phyloP scores from a whole-genome alignment of 139 green algal genomes.

The Chlamydomonas schloesseri region DNA sequence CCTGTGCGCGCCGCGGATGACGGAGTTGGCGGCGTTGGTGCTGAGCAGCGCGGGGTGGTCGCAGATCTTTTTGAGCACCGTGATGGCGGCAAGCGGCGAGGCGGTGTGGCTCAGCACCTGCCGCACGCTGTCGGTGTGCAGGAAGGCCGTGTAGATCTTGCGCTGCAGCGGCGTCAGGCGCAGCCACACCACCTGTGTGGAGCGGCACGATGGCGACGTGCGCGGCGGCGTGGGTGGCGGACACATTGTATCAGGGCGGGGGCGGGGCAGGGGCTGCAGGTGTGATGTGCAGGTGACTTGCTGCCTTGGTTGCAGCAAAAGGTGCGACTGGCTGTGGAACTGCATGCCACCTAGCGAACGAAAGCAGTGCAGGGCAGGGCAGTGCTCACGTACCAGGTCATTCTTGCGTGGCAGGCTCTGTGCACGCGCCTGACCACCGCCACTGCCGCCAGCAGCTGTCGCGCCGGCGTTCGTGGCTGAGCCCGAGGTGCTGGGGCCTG shows the following conservation, averaged over 20 bases:
- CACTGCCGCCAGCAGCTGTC: background rate
- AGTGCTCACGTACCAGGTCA: no score
- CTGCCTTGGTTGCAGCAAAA: no score
- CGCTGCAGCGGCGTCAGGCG: slow-evolving; percentile 76
- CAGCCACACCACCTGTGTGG: slow-evolving; percentile 87
- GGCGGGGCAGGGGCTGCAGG: no score
- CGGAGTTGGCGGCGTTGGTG: slow-evolving; percentile 55
- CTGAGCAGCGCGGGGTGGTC: slow-evolving; percentile 93
- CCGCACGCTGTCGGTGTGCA: slow-evolving; percentile 79
- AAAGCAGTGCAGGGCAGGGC: no score
- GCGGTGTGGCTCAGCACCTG: slow-evolving; percentile 85
- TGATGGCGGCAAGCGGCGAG: slow-evolving; percentile 81
- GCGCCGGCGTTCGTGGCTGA: background rate
- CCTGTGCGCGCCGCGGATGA: slow-evolving; percentile 50
- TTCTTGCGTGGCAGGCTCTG: slow-evolving; percentile 80
- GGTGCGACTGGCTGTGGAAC: no score
- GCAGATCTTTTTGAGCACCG: slow-evolving; percentile 91
- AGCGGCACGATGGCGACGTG: no score
- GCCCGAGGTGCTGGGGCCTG: background rate
- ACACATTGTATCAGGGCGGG: no score
- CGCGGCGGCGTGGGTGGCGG: no score
- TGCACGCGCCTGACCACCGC: slow-evolving; percentile 33
- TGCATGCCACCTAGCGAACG: no score
- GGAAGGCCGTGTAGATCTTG: slow-evolving; percentile 66
- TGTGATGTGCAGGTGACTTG: no score